phyloP scores from a whole-genome alignment of 129 eudicot species.

The Helianthus annuus region HanXRQr2.0-SUNRISE NC_035448.2:186372205-186372704 shows the following conservation, averaged over 20 bases:
- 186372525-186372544: neutral
- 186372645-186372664: too few species aligned
- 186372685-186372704: too few species aligned
- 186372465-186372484: neutral
- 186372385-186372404: constrained; percentile 13
- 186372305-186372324: constrained; percentile 35
- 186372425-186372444: neutral
- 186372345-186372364: constrained; percentile 22
- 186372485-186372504: neutral
- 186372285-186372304: neutral
- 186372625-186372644: too few species aligned
- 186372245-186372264: too few species aligned
- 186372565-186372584: neutral
- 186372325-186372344: neutral
- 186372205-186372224: too few species aligned
- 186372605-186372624: neutral
- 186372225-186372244: too few species aligned
- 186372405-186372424: neutral
- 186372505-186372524: neutral
- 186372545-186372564: neutral
- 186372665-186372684: too few species aligned
- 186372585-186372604: neutral
- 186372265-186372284: too few species aligned
- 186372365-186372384: constrained; percentile 1
- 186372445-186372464: constrained; percentile 10